phyloP scores from a whole-genome alignment of 1,284 basidiomycete species.

The Cutaneotrichosporon cavernicola region DNA sequence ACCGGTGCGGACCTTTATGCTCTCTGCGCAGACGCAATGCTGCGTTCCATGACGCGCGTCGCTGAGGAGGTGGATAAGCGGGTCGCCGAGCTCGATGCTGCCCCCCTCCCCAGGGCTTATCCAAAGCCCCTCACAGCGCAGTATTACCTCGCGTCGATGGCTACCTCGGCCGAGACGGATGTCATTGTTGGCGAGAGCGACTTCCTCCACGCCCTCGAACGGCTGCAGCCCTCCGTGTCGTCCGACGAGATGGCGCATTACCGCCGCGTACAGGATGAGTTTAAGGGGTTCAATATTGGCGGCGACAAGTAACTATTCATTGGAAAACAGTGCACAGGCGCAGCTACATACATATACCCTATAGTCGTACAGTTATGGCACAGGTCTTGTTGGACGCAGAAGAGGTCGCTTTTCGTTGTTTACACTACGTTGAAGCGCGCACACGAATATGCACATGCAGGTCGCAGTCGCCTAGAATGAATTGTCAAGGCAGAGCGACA shows the following conservation, averaged over 20 bases:
- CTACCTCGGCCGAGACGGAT: conserved; percentile 67
- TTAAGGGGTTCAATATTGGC: conserved; percentile 53
- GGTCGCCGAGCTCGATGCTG: conserved; percentile 59
- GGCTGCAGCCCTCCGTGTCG: conserved; percentile 84
- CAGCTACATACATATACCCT: conserved; percentile 5
- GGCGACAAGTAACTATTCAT: neutral
- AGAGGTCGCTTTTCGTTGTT: neutral
- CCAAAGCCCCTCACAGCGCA: conserved; percentile 80
- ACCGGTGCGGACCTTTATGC: conserved; percentile 99
- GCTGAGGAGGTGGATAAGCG: conserved; percentile 73
- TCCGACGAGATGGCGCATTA: conserved; percentile 89
- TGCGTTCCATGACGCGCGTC: conserved; percentile 90
- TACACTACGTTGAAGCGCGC: too few relatives aligned
- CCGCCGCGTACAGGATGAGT: conserved; percentile 67
- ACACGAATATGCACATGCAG: too few relatives aligned
- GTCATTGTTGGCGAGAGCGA: conserved; percentile 70
- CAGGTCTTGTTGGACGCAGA: neutral
- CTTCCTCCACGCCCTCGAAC: conserved; percentile 71
- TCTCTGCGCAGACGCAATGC: conserved; percentile 91
- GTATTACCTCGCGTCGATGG: conserved; percentile 88
- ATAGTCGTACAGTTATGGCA: neutral
- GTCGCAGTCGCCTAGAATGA: too few relatives aligned
- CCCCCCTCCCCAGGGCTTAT: conserved; percentile 56
- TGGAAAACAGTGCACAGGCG: neutral
- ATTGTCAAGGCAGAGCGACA: too few relatives aligned